Conservation (phyloP, 169 alveolate genomes). For the Nephromyces sp. region DNA sequence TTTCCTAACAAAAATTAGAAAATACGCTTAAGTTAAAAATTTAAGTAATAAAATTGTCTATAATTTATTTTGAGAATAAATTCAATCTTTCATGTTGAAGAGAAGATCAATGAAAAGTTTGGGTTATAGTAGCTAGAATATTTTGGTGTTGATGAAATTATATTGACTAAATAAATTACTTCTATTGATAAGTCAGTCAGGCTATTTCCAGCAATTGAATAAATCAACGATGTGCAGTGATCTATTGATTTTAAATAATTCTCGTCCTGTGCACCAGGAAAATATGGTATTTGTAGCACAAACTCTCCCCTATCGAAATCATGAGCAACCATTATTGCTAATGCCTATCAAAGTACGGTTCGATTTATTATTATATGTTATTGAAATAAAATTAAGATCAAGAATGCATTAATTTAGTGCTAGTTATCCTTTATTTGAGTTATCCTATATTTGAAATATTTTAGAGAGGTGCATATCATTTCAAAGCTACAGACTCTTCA, state of each 20-base stretch:
- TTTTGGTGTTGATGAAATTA: background rate
- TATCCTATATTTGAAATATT: no score
- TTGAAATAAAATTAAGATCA: no score
- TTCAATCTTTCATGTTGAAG: no score
- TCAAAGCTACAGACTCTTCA: no score
- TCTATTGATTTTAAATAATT: slow-evolving; percentile 4
- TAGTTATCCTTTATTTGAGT: no score
- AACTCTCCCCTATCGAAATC: slow-evolving; percentile 70
- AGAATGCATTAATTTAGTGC: no score
- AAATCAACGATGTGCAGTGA: slow-evolving; percentile 35
- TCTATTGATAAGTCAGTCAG: slow-evolving; percentile 43
- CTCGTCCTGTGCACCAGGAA: slow-evolving; percentile 42
- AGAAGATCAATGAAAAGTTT: background rate
- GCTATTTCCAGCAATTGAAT: slow-evolving; percentile 44
- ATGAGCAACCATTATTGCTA: slow-evolving; percentile 76
- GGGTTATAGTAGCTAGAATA: background rate
- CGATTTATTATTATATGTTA: no score
- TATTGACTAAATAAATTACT: slow-evolving; percentile 10
- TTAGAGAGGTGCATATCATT: no score
- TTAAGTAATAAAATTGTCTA: background rate
- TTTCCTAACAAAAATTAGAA: background rate
- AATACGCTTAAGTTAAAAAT: background rate
- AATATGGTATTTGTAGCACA: slow-evolving; percentile 78
- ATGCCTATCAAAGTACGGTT: slow-evolving; percentile 60
- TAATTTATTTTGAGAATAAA: background rate